phyloP scores from a whole-genome alignment of 768 basidiomycete species.

The Trametes gibbosa region DNA sequence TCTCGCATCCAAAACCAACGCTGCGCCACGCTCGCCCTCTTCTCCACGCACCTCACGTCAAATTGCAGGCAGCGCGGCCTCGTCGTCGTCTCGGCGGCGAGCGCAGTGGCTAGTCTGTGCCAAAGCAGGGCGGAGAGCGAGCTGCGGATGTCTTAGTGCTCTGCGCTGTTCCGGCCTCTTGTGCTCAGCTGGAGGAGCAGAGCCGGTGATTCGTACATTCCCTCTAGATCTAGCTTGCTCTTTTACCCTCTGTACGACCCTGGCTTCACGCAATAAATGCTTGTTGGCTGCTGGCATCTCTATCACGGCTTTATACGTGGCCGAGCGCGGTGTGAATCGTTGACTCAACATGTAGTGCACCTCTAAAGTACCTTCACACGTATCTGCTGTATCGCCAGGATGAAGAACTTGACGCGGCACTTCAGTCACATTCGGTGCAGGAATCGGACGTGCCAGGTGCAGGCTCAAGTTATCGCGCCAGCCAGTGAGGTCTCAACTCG shows the following conservation, averaged over 20 bases:
- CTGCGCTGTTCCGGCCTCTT: slow-evolving; percentile 8
- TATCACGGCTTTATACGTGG: no score
- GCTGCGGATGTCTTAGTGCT: slow-evolving; percentile 24
- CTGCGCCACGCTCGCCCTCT: background rate
- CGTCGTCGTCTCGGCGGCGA: background rate
- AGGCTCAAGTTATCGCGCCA: background rate
- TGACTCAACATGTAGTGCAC: no score
- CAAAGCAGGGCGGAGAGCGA: slow-evolving; percentile 24
- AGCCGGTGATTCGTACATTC: slow-evolving; percentile 25
- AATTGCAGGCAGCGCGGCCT: slow-evolving; percentile 19
- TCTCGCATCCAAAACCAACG: background rate
- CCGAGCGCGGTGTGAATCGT: no score
- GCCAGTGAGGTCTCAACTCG: background rate
- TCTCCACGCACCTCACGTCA: slow-evolving; percentile 24
- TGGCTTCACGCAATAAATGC: background rate
- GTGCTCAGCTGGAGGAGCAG: slow-evolving; percentile 15
- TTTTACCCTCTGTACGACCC: background rate
- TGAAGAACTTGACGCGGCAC: background rate
- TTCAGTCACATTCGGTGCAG: background rate
- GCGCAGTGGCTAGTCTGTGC: slow-evolving; percentile 21
- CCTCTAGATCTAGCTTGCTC: background rate
- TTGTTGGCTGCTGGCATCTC: no score
- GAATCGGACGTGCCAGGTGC: background rate
- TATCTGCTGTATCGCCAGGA: background rate
- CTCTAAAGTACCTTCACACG: no score